phyloP scores from a whole-genome alignment of 2,329 filamentous ascomycete species.

The Trichoderma arundinaceum region DNA sequence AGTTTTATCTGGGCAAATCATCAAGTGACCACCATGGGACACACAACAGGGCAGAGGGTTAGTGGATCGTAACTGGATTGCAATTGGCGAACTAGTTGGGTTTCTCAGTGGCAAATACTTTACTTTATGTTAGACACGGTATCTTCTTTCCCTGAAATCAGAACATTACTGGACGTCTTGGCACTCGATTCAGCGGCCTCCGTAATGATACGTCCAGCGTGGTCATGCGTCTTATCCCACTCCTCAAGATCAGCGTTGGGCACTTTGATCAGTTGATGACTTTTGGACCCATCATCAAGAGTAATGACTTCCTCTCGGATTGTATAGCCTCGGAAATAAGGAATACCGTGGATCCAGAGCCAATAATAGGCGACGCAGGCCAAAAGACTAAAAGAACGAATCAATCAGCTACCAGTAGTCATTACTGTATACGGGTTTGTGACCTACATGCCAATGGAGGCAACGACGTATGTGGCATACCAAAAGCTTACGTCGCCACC shows the following conservation, averaged over 20 bases:
- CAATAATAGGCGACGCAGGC: conserved; percentile 63
- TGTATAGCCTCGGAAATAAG: conserved; percentile 57
- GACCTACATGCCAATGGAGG: conserved; percentile 68
- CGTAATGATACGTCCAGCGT: conserved; percentile 19
- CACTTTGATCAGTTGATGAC: conserved; percentile 59
- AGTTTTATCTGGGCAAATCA: background rate
- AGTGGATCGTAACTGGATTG: background rate
- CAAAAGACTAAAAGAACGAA: conserved; percentile 48
- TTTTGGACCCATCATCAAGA: conserved; percentile 52
- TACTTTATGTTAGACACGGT: background rate
- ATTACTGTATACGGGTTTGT: background rate
- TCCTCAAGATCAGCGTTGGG: conserved; percentile 53
- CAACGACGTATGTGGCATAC: conserved; percentile 72
- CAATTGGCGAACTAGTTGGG: background rate
- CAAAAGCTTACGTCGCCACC: conserved; percentile 74
- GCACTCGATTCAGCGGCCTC: background rate
- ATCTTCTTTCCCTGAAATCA: conserved; percentile 6
- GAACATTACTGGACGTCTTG: conserved; percentile 2
- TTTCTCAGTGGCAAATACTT: background rate
- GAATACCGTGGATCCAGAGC: conserved; percentile 63
- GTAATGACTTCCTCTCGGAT: conserved; percentile 61
- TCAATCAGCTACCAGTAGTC: background rate
- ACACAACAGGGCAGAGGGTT: background rate
- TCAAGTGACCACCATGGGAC: background rate
- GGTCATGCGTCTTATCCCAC: conserved; percentile 57